Conservation (phyloP, 2,329 filamentous ascomycete genomes). For the Arthroderma uncinatum region DNA sequence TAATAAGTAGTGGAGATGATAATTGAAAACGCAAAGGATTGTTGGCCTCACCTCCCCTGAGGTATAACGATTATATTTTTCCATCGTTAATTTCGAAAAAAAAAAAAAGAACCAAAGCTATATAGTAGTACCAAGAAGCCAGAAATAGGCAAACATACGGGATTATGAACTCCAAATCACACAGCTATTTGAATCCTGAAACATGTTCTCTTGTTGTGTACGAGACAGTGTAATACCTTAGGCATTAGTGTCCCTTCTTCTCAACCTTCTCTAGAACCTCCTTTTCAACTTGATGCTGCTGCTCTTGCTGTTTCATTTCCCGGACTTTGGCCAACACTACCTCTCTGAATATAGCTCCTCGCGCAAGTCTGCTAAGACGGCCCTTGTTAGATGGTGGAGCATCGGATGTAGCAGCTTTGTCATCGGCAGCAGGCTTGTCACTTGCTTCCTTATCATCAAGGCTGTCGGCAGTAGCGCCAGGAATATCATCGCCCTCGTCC, state of each 20-base stretch:
- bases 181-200: neutral
- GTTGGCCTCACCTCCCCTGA: too few relatives aligned
- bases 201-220: neutral
- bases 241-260: conserved; percentile 4
- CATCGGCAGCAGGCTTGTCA: conserved; percentile 24
- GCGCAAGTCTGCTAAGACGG: conserved; percentile 48
- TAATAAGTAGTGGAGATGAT: too few relatives aligned
- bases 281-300: conserved; percentile 56
- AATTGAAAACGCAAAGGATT: too few relatives aligned
- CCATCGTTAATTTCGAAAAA: neutral
- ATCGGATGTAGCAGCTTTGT: conserved; percentile 13
- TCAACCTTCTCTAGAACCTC: conserved; percentile 38
- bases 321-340: conserved; percentile 88
- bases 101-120: neutral
- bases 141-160: neutral
- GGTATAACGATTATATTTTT: neutral
- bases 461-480: conserved; percentile 35
- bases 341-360: conserved; percentile 76
- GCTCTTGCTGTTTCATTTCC: conserved; percentile 80
- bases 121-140: neutral
- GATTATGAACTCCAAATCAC: neutral
- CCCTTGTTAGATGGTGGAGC: conserved; percentile 23
- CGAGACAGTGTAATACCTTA: neutral
- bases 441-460: conserved; percentile 26
- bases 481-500: conserved; percentile 60